Base-by-base conservation (phyloP, 257 asterid species). In the Solanum corneliomulleri region DNA sequence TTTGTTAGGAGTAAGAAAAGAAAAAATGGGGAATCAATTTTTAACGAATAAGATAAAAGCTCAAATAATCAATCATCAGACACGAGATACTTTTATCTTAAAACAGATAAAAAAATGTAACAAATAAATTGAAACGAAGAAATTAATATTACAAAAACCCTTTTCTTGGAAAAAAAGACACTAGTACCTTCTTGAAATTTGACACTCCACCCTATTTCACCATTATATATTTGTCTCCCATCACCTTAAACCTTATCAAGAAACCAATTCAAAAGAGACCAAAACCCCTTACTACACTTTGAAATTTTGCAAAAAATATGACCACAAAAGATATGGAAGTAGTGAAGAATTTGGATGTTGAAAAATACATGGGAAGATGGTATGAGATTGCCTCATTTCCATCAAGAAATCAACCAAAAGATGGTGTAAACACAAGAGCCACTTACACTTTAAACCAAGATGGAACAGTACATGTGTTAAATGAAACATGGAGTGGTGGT, bases 291-390 rank as follows among this genome's bases (percentile, higher is more conserved):
- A 25, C n/a, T 44, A 47, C 11, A 47, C 11, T 39, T 80, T 16
- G 68, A 80, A 77, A 11, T 3, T 42, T 75, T 44, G 14, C 1
- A 13, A 39, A 25, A 44, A 44, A 45, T 33, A 85, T 85, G 87
- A 8, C 82, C 37, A 68, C 11, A 13, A 45, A 94, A 58, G 94
- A 89, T 80, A 91, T 95, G 98, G 91, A 92, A 87, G 96, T 90
- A 56, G 98, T 94, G 27, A 94, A 85, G 87, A 91, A 91, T 25
- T 56, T 97, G 68, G 93, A 94, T 42, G 2, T 95, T 12, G 90
- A 93, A 88, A 93, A 85, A 78, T 97, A 97, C 89, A 95, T 94
- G 98, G 99, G 99, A 1, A 93, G 98, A 37, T 97, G 99, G 99
- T 95, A 95, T 44, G 99, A 97, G 85, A 92, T 97, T 7, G 99